Evolutionary conservation across 371 early-diverging fungal species (phyloP), one percentile per base, ranked within the genome.

Genomic region (Zopfochytrium polystomum): DNA sequence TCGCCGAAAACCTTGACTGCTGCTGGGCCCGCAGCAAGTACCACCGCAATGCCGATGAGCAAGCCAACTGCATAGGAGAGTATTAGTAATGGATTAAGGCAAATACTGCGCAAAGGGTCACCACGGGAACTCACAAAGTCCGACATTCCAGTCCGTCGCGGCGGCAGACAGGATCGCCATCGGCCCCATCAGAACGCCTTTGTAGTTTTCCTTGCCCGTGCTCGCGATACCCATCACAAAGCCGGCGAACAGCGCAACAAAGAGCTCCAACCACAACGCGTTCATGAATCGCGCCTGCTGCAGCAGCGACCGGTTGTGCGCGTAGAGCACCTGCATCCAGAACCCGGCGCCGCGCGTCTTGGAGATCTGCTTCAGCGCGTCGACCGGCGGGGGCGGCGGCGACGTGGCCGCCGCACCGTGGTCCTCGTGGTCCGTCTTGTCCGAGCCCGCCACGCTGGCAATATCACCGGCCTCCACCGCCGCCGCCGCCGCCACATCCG

Each of bases 1-100:
- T n/a, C 73, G 3, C 70, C 65, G 67, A 79, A 79, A 7, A 76
- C 72, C 31, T 73, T 72, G 2, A 74, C 74, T 25, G 62, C 74
- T 3, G 77, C 35, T 1, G 77, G 73, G 7, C 62, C 74, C 51
- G 67, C 71, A 30, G 71, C 61, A 2, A 77, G 61, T 1, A 60
- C 76, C 26, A 79, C 60, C 7, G 65, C 67, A 22, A 75, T 52
- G 1, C 75, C 76, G 20, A 70, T 55, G 47, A 76, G 58, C 38
- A 79, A 50, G 30, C 57, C 29, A 62, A 49, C 59, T 51, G 23
- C 22, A 20, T 9, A 11, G 18, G 2, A 51, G 52, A 3, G 51
- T 30, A 11, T 55, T 13, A 51, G 38, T 29, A 22, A 51, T 22
- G 48, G 25, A 22, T 48, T 20, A 59, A 38, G 11, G 69, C 62